Base-by-base conservation (phyloP, 345 rosid species). In the Corchorus capsularis region DNA sequence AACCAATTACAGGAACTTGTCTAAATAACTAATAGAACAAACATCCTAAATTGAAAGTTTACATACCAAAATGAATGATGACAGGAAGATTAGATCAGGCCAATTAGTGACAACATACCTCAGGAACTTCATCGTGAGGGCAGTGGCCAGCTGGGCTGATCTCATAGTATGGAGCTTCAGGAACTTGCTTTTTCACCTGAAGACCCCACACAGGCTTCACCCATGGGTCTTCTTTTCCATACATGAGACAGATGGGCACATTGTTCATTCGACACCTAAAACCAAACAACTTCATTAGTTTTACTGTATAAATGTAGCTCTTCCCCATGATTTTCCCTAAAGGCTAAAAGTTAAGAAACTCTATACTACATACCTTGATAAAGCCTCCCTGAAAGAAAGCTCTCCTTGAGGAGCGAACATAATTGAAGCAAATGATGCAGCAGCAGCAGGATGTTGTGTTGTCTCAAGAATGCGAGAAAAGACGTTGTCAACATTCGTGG, bases 131-230 rank as follows among this genome's bases (percentile, higher is more conserved):
- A 72, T 96, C 98, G 62, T 96, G 99, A 72, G 99, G 99, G 87
- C 99, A 96, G 82, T 96, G 99, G 74, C 99, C 99, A 4, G 99
- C 99, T 12, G 99, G 98, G 82, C 96, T 96, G 84, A 96, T 91
- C 81, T 93, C 93, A 17, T 96, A 96, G 82, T 90, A 93, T 17
- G 93, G 92, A 74, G 96, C 89, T 67, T 89, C 90, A 8, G 97
- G 93, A 8, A 92, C 72, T 81, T 88, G 93, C 54, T 63, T 82
- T 84, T 96, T 96, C 75, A 93, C 93, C 84, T 80, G 84, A 78
- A 79, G 89, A 46, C 93, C 98, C 98, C 97, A 93, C 8, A 93
- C n/a, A 11, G 99, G 99, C 83, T 77, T 89, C 82, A 93, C 98
- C 98, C 98, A 96, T 20, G 99, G 99, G 72, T 95, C 98, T 81